Evolutionary conservation across 805 yeast genomes (phyloP), one percentile per base, ranked within the genome.

Genomic region (Scheffersomyces amazonensis): DNA sequence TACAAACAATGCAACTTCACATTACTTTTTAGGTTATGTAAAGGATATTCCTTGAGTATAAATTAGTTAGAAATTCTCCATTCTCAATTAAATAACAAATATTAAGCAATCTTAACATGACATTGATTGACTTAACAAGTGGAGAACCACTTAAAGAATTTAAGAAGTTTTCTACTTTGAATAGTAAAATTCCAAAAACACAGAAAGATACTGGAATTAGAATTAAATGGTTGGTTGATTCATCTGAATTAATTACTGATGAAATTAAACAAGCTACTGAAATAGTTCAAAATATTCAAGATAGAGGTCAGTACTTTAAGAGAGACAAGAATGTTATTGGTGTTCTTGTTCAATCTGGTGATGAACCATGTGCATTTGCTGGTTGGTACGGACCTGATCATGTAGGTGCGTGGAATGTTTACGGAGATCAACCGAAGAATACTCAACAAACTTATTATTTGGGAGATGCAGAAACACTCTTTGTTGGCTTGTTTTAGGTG

Each of bases 351-450:
- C 23, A 20, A 7, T 20, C 23, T 7, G 10, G 23, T 20, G 19
- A 9, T 16, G 28, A 32, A 18, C 30, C 36, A 15, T 31, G 16
- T 29, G 33, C 34, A n/a, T 17, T 36, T 22, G 39, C 39, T 15
- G 33, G 25, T 12, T 36, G 39, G 39, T 36, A 36, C 23, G 31
- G 23, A 7, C 16, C n/a, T 21, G 30, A n/a, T 11, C 39, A 36
- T 17, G 21, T 9, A 13, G 35, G 35, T 29, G 13, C 10, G 6
- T 34, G 20, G 28, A 34, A 25, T 12, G 15, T 34, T 16, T 34
- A 17, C 15, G 36, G 31, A 13, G 32, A 28, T 12, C 29, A 27
- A 16, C 21, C 37, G 28, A 16, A 22, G 22, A 19, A 19, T 15
- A 35, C 19, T 28, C 32, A 28, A 35, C 31, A 35, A 29, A 22